Conservation (phyloP, 2,329 filamentous ascomycete genomes). For the Lachnellula arida region DNA sequence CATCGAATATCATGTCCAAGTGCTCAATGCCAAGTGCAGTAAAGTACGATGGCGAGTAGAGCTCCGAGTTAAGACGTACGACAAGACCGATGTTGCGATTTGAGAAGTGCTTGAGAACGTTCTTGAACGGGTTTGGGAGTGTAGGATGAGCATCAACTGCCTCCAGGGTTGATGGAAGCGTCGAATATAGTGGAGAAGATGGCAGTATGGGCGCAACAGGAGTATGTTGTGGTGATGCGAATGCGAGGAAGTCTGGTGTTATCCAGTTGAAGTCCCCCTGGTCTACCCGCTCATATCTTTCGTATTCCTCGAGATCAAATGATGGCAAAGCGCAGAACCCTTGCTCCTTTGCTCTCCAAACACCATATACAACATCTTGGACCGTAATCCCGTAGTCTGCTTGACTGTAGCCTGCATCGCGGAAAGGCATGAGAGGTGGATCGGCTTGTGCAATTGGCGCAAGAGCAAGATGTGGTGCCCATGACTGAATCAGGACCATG, state of each 20-base stretch:
- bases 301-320: conserved; percentile 96
- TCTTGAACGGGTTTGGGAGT: conserved; percentile 87
- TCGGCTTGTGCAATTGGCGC: conserved; percentile 96
- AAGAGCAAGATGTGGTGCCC: conserved; percentile 92
- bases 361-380: conserved; percentile 95
- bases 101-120: conserved; percentile 84
- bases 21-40: conserved; percentile 92
- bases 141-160: conserved; percentile 66
- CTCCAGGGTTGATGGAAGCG: conserved; percentile 70
- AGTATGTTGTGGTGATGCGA: conserved; percentile 86
- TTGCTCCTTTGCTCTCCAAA: conserved; percentile 98
- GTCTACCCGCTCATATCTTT: conserved; percentile 91
- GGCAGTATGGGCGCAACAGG: conserved; percentile 69
- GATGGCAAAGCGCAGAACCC: conserved; percentile 85
- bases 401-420: conserved; percentile 96
- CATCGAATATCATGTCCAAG: conserved; percentile 99
- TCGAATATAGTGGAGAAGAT: conserved; percentile 67
- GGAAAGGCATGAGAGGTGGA: conserved; percentile 96
- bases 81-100: conserved; percentile 88
- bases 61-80: conserved; percentile 88
- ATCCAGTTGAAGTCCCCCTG: conserved; percentile 99
- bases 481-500: conserved; percentile 97
- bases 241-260: conserved; percentile 89
- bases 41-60: conserved; percentile 97
- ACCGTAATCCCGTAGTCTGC: conserved; percentile 94